Percentiles rank a stretch among this genome's conserved stretches.
Conservation (phyloP, 2,329 filamentous ascomycete species). For the Monilinia aucupariae region DNA sequence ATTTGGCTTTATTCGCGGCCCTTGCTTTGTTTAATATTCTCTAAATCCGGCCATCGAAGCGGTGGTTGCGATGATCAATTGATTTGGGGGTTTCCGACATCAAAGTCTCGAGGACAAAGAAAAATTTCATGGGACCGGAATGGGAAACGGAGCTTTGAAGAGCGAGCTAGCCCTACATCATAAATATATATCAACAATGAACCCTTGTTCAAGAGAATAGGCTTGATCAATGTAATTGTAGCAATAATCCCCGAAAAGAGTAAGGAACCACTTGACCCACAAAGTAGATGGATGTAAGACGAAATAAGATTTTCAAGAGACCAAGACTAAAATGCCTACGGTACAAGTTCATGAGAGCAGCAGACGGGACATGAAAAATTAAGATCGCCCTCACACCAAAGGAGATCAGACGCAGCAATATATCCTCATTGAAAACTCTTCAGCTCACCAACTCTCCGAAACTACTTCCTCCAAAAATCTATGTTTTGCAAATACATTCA, state of each 20-base stretch:
- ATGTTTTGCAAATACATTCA: too few relatives aligned
- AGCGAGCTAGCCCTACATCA: too few relatives aligned
- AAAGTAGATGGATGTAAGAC: too few relatives aligned
- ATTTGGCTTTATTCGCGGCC: background rate
- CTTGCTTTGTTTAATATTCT: background rate
- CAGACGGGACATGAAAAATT: too few relatives aligned
- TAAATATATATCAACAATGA: background rate
- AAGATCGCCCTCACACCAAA: too few relatives aligned
- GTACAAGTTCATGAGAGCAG: too few relatives aligned
- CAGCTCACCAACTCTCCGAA: too few relatives aligned
- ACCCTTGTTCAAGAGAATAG: background rate
- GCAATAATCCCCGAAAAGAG: rapidly evolving
- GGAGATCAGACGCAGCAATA: too few relatives aligned
- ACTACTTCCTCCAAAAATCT: too few relatives aligned
- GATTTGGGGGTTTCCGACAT: background rate
- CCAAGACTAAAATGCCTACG: background rate
- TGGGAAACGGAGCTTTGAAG: background rate
- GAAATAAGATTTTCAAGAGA: background rate
- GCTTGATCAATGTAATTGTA: background rate
- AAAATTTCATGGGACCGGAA: background rate
- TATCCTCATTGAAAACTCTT: too few relatives aligned
- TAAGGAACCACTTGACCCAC: too few relatives aligned
- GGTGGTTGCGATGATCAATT: background rate
- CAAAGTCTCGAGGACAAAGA: background rate
- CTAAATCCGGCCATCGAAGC: background rate